These are phyloP conservation scores for Hypoxylon sp. DNA, from an alignment of 2,329 filamentous ascomycete species.

Conservation along the genomic window DNA sequence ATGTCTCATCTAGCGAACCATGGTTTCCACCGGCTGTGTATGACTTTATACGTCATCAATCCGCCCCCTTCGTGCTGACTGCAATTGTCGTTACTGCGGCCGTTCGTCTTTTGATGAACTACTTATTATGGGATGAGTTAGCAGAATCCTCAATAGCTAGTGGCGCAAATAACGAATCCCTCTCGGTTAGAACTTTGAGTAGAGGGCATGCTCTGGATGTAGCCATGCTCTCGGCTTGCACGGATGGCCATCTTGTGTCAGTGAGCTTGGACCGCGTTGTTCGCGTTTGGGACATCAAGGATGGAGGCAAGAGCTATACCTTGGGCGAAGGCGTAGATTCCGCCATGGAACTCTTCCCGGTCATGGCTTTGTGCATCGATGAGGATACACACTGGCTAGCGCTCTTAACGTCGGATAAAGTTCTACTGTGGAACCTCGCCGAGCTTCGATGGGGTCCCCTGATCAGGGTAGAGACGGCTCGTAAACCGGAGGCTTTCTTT, in stretches of 20 bases:
- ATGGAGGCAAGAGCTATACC: conserved; percentile 57
- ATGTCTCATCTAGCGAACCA: conserved; percentile 62
- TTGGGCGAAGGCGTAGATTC: conserved; percentile 55
- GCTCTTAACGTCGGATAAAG: conserved; percentile 68
- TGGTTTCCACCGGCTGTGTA: conserved; percentile 69
- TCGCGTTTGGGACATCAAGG: conserved; percentile 72
- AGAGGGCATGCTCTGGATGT: conserved; percentile 77
- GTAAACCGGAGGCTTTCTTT: conserved; percentile 71
- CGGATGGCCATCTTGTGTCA: conserved; percentile 74
- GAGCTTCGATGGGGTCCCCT: conserved; percentile 68
- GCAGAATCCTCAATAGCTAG: conserved; percentile 59
- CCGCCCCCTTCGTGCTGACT: conserved; percentile 69
- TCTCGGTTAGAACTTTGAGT: conserved; percentile 71
- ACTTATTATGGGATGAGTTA: conserved; percentile 75
- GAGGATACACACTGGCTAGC: conserved; percentile 74
- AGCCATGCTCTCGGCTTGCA: conserved; percentile 70
- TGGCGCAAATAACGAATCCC: conserved; percentile 60
- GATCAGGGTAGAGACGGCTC: conserved; percentile 65
- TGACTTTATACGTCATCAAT: conserved; percentile 74
- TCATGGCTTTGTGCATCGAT: conserved; percentile 74
- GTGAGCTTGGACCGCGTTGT: conserved; percentile 77
- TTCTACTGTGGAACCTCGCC: conserved; percentile 73
- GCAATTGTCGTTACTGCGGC: conserved; percentile 72
- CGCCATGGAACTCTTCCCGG: conserved; percentile 64
- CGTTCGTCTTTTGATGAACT: conserved; percentile 78